Evolutionary conservation across 2,329 filamentous ascomycete species (phyloP).

Genomic region (Coniochaeta pulveracea): DNA sequence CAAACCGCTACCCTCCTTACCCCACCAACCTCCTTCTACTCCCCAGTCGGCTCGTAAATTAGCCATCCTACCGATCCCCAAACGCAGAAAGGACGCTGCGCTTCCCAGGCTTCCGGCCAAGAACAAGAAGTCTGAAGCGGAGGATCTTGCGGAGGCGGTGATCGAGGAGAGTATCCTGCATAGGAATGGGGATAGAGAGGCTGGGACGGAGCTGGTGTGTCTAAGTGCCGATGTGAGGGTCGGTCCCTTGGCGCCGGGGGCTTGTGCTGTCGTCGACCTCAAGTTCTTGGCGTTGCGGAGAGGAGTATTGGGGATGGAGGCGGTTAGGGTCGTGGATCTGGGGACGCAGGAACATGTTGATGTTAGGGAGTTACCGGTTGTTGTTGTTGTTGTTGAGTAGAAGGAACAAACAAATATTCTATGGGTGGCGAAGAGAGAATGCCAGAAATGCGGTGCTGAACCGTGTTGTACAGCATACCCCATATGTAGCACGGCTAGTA

Average conservation of each 20-base stretch:
- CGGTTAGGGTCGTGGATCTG: conserved; percentile 62
- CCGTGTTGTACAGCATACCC: too few relatives aligned
- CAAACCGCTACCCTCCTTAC: conserved; percentile 10
- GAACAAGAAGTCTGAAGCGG: too few relatives aligned
- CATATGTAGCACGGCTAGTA: too few relatives aligned
- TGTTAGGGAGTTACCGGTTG: conserved; percentile 60
- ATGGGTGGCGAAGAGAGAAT: too few relatives aligned
- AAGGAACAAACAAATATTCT: conserved; percentile 4
- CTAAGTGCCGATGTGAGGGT: conserved; percentile 64
- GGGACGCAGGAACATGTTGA: conserved; percentile 67
- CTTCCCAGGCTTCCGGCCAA: conserved; percentile 33
- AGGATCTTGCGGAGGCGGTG: conserved; percentile 48
- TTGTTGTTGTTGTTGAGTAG: conserved; percentile 36
- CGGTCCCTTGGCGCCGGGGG: conserved; percentile 58
- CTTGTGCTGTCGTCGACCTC: conserved; percentile 64
- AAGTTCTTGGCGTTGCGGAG: conserved; percentile 57
- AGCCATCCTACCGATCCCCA: conserved; percentile 56
- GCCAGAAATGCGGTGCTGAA: too few relatives aligned
- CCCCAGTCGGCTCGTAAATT: conserved; percentile 49
- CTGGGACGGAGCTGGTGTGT: conserved; percentile 58
- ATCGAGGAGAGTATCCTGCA: conserved; percentile 62
- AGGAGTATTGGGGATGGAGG: conserved; percentile 61
- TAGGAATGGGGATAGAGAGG: conserved; percentile 53
- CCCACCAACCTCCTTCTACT: conserved; percentile 18
- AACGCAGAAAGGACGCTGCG: conserved; percentile 46